These are phyloP conservation scores for Penicillium thymicola DNA, from an alignment of 2,329 filamentous ascomycete species.

Conservation along the genomic window DNA sequence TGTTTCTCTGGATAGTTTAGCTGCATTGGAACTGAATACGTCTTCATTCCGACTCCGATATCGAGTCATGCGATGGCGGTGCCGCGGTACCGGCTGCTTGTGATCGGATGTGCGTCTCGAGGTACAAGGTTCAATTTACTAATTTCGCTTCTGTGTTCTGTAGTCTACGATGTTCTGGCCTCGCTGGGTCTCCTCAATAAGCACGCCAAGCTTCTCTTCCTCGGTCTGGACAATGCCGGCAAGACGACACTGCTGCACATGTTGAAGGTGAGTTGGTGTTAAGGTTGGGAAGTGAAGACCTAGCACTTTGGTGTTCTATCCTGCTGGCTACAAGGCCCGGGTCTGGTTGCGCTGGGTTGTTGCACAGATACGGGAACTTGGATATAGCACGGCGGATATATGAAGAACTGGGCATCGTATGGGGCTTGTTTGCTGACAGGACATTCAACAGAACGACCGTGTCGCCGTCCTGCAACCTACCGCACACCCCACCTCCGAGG, in stretches of 20 bases:
- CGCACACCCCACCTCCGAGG: conserved; percentile 88
- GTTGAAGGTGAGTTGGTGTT: conserved; percentile 68
- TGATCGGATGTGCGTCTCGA: conserved; percentile 3
- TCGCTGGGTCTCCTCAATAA: conserved; percentile 88
- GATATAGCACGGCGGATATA: not conserved
- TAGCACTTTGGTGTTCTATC: not conserved
- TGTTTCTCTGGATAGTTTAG: not conserved
- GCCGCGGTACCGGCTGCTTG: conserved; percentile 14
- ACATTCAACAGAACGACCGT: conserved; percentile 69
- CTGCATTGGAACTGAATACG: not conserved
- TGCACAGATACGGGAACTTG: not conserved
- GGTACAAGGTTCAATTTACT: conserved; percentile 5
- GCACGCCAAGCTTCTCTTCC: conserved; percentile 90
- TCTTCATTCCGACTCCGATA: not conserved
- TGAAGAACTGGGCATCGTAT: not conserved
- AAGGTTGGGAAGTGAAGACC: not conserved
- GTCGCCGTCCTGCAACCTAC: conserved; percentile 88
- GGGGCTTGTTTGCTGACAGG: conserved; percentile 1
- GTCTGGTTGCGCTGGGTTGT: not conserved
- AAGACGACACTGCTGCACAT: conserved; percentile 94
- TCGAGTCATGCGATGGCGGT: not conserved
- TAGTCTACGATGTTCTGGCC: conserved; percentile 87
- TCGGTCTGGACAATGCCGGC: conserved; percentile 89
- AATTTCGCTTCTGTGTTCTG: conserved; percentile 15
- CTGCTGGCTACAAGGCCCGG: not conserved